phyloP scores from a whole-genome alignment of 495 filamentous ascomycete genomes.

The Aspergillus sclerotioniger region DNA sequence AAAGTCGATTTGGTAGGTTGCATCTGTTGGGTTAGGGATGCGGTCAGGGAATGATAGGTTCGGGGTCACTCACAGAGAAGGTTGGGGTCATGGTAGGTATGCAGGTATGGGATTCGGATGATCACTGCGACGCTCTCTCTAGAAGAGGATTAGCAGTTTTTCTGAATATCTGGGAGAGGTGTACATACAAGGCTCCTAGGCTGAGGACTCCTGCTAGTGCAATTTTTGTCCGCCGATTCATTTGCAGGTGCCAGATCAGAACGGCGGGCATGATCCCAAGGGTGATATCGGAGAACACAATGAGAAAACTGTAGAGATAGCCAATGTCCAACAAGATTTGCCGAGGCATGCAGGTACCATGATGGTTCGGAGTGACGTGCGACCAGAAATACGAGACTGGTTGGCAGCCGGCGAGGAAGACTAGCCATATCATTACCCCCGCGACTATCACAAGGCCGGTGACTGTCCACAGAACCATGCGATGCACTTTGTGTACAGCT shows the following conservation, averaged over 20 bases:
- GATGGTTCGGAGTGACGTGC: slow-evolving; percentile 1
- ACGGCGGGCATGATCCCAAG: slow-evolving; percentile 29
- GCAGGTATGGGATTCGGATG: slow-evolving; percentile 28
- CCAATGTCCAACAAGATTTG: slow-evolving; percentile 18
- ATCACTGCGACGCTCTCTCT: slow-evolving; percentile 31
- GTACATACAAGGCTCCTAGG: slow-evolving; percentile 28
- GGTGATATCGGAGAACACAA: slow-evolving; percentile 29
- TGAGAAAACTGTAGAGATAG: slow-evolving; percentile 31
- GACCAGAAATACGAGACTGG: slow-evolving; percentile 35
- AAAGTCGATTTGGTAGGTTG: slow-evolving; percentile 8
- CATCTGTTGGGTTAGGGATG: neutral
- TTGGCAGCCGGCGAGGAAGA: slow-evolving; percentile 29
- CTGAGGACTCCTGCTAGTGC: slow-evolving; percentile 28
- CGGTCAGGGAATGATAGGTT: neutral
- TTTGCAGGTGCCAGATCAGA: slow-evolving; percentile 27
- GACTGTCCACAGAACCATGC: slow-evolving; percentile 26
- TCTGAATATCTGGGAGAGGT: neutral
- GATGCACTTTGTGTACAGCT: slow-evolving; percentile 22
- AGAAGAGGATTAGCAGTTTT: neutral
- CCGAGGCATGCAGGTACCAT: slow-evolving; percentile 20
- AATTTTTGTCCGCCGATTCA: slow-evolving; percentile 28
- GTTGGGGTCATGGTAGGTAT: slow-evolving; percentile 19
- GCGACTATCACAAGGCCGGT: slow-evolving; percentile 13
- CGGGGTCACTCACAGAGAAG: slow-evolving; percentile 28
- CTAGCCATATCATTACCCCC: slow-evolving; percentile 23